phyloP scores from a whole-genome alignment of 495 filamentous ascomycete species.

The Acidomyces sp. region DNA sequence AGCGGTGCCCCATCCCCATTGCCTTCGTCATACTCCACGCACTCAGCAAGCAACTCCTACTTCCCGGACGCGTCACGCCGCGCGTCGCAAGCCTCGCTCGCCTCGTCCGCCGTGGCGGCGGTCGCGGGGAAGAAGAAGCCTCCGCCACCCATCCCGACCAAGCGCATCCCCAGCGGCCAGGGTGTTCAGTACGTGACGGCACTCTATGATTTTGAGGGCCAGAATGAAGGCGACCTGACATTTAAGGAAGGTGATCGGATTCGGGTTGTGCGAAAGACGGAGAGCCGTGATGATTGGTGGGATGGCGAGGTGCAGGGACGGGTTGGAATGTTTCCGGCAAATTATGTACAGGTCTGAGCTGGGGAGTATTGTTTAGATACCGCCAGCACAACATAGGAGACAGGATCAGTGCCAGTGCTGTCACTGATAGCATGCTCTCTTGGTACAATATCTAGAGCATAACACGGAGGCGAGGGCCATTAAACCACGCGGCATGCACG shows the following conservation, averaged over 20 bases:
- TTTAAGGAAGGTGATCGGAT: slow-evolving; percentile 82
- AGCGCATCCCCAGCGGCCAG: slow-evolving; percentile 32
- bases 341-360: slow-evolving; percentile 49
- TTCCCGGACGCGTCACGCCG: slow-evolving; percentile 4
- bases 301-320: slow-evolving; percentile 67
- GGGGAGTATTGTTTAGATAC: no score
- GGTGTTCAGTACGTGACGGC: slow-evolving; percentile 60
- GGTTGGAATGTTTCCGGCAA: slow-evolving; percentile 76
- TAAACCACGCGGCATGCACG: no score
- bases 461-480: no score
- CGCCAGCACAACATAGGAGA: no score
- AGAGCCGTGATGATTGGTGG: slow-evolving; percentile 91
- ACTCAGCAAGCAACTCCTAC: not conserved
- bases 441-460: no score
- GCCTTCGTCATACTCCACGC: no score
- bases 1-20: not conserved
- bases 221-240: slow-evolving; percentile 58
- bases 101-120: slow-evolving; percentile 14
- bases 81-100: slow-evolving; percentile 3
- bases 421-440: no score
- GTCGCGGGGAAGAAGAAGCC: slow-evolving; percentile 43
- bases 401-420: no score
- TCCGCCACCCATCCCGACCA: slow-evolving; percentile 60
- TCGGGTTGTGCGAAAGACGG: slow-evolving; percentile 68
- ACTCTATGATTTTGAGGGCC: slow-evolving; percentile 64